These are phyloP conservation scores for Zalerion maritima DNA, from an alignment of 495 filamentous ascomycete species.

Conservation along the genomic window DNA sequence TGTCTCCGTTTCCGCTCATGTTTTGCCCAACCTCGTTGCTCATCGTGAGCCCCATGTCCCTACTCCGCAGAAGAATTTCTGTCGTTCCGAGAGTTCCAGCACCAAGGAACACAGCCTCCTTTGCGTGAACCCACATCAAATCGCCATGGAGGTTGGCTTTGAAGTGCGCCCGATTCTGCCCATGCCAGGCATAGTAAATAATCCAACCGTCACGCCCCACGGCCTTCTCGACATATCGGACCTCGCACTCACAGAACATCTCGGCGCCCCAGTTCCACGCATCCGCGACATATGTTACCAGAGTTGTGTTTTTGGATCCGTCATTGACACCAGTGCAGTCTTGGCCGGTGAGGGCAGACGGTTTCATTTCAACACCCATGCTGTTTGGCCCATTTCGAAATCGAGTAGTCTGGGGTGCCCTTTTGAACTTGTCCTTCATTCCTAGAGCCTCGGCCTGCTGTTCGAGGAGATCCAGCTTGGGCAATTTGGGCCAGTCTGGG, in stretches of 20 bases:
- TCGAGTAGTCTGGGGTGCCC: constrained; percentile 44
- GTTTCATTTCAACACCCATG: constrained; percentile 46
- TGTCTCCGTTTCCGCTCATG: constrained; percentile 56
- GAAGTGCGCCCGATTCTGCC: constrained; percentile 41
- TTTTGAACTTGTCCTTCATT: constrained; percentile 36
- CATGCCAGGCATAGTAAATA: constrained; percentile 53
- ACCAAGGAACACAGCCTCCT: constrained; percentile 44
- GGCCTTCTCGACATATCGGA: constrained; percentile 45
- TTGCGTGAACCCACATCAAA: constrained; percentile 54
- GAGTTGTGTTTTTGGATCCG: constrained; percentile 48
- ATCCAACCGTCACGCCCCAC: constrained; percentile 37
- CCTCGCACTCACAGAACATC: constrained; percentile 59
- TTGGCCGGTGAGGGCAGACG: constrained; percentile 43
- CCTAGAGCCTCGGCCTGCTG: constrained; percentile 38
- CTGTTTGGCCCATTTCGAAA: constrained; percentile 46
- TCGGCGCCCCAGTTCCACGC: constrained; percentile 65
- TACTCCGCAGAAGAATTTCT: constrained; percentile 52
- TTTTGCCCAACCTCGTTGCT: constrained; percentile 43
- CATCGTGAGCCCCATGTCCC: constrained; percentile 40
- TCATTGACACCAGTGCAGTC: constrained; percentile 53
- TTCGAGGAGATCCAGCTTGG: constrained; percentile 42
- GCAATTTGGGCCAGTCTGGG: constrained; percentile 34
- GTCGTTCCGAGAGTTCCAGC: constrained; percentile 48
- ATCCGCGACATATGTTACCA: constrained; percentile 55
- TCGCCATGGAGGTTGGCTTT: constrained; percentile 41